Percentiles rank a stretch among this genome's conserved stretches.
These are phyloP conservation scores for Macrophomina pseudophaseolina DNA, from an alignment of 2,329 filamentous ascomycete species.

Conservation along the genomic window DNA sequence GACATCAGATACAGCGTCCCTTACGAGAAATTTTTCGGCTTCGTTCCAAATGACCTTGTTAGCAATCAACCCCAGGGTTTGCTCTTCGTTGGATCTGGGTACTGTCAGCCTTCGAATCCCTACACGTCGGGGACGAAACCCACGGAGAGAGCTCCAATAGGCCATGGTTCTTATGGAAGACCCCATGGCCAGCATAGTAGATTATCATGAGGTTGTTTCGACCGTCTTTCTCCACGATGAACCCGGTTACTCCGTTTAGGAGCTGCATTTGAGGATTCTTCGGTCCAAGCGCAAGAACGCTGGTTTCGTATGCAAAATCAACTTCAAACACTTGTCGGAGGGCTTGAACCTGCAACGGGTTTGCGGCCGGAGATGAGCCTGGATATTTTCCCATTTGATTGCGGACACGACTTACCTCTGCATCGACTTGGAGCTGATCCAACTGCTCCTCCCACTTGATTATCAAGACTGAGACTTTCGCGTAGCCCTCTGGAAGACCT, in stretches of 20 bases:
- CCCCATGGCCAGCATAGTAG: constrained; percentile 31
- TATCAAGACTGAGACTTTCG: background rate
- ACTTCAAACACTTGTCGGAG: background rate
- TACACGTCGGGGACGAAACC: constrained; percentile 2
- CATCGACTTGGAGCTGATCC: background rate
- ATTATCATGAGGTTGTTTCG: constrained; percentile 33
- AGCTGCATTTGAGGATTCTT: constrained; percentile 29
- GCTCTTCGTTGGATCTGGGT: too few relatives aligned
- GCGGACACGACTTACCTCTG: background rate
- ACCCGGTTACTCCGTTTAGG: constrained; percentile 13
- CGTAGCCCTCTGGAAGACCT: background rate
- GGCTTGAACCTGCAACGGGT: background rate
- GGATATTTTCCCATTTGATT: too few relatives aligned
- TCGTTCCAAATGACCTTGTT: constrained; percentile 28
- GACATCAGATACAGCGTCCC: constrained; percentile 29
- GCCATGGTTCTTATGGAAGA: constrained; percentile 12
- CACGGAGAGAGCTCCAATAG: constrained; percentile 32
- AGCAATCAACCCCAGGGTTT: too few relatives aligned
- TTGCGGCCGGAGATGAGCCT: too few relatives aligned
- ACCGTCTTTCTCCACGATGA: constrained; percentile 28
- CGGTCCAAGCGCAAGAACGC: background rate
- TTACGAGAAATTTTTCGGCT: constrained; percentile 27
- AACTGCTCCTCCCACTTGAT: background rate
- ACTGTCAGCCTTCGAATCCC: too few relatives aligned
- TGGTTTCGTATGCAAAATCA: background rate